phyloP scores from a whole-genome alignment of 257 asterid species.

The Solanum pennellii region DNA sequence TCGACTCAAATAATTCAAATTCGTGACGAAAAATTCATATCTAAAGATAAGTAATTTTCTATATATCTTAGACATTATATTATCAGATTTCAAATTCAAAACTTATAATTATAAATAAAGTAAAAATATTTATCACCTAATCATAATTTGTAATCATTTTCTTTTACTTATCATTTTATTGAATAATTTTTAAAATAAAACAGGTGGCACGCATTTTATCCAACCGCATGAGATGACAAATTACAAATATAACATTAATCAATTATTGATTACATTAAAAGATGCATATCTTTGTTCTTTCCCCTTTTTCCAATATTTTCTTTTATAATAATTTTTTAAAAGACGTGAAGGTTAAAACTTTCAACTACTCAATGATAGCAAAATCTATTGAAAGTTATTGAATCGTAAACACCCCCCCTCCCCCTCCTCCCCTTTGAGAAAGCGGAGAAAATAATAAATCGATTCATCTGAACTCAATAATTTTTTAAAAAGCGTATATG shows the following conservation, averaged over 20 bases:
- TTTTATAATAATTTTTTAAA: neutral
- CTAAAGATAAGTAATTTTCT: neutral
- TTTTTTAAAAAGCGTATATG: rapidly evolving
- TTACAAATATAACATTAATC: neutral
- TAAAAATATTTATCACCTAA: neutral
- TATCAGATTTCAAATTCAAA: neutral
- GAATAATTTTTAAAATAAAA: neutral
- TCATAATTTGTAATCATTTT: neutral
- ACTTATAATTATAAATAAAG: neutral
- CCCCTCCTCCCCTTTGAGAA: neutral
- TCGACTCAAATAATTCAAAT: too few relatives aligned
- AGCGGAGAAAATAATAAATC: too few relatives aligned
- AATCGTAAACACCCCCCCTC: neutral
- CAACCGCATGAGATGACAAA: neutral
- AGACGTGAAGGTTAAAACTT: slow-evolving; percentile 2
- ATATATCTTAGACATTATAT: neutral
- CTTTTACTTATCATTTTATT: neutral
- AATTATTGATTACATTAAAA: neutral
- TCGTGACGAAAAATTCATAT: neutral
- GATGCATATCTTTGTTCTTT: neutral
- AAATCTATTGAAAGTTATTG: neutral
- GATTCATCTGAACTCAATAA: neutral
- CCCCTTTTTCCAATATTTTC: neutral
- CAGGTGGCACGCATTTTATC: neutral
- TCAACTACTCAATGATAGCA: slow-evolving; percentile 19